Percentiles rank a stretch among this genome's conserved stretches.
Conservation (phyloP, 1,284 basidiomycete genomes). For the Flammula alnicola region DNA sequence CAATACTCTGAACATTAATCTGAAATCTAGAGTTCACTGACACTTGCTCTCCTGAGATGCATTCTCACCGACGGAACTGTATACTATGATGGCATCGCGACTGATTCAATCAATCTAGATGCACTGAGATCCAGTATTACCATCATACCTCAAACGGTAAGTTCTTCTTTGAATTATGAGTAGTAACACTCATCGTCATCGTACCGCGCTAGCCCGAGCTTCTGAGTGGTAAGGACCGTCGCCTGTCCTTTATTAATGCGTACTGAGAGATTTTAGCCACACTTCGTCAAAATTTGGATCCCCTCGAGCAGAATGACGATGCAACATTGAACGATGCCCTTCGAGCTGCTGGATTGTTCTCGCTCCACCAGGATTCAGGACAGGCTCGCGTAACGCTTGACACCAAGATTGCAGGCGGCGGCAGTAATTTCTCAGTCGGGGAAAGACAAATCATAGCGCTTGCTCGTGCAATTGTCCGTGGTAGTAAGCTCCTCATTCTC, state of each 20-base stretch:
- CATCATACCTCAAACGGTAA: slow-evolving; percentile 56
- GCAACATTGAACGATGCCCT: slow-evolving; percentile 57
- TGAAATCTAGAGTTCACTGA: slow-evolving; percentile 54
- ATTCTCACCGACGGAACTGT: slow-evolving; percentile 64
- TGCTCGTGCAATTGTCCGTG: too few species aligned
- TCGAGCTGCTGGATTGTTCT: too few species aligned
- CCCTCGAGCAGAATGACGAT: slow-evolving; percentile 77
- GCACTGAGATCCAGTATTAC: slow-evolving; percentile 65
- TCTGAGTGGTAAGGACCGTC: slow-evolving; percentile 29
- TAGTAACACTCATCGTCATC: neutral
- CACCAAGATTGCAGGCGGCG: slow-evolving; percentile 56
- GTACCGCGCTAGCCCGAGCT: slow-evolving; percentile 24
- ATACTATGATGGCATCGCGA: slow-evolving; percentile 55
- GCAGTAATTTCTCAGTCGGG: slow-evolving; percentile 70
- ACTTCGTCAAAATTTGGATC: slow-evolving; percentile 52
- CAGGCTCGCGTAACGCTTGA: slow-evolving; percentile 55
- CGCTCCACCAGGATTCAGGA: slow-evolving; percentile 52
- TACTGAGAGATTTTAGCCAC: slow-evolving; percentile 12
- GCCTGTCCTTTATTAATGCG: slow-evolving; percentile 29
- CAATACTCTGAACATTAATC: neutral
- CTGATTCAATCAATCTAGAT: slow-evolving; percentile 62
- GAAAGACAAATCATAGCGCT: slow-evolving; percentile 74
- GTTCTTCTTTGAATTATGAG: too few species aligned
- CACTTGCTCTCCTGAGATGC: slow-evolving; percentile 55
- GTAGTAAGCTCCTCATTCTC: slow-evolving; percentile 63